A percentile compares a stretch with the other conserved stretches of the same genome.
These are phyloP conservation scores for Lolium perenne DNA, from an alignment of 176 grass and related monocot genomes.

Conservation along the genomic window DNA sequence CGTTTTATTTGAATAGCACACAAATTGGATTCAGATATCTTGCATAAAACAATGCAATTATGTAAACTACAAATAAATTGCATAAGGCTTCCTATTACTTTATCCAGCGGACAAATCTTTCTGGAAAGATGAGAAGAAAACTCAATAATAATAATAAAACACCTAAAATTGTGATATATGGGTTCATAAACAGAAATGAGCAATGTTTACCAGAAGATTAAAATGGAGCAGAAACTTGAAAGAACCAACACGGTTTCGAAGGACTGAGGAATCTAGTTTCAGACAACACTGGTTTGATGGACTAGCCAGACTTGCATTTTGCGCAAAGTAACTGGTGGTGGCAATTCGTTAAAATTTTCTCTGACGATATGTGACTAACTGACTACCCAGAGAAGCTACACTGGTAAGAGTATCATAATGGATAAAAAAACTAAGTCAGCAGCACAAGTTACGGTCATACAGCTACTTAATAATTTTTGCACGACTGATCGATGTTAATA, in stretches of 20 bases:
- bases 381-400: background rate
- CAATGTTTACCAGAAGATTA: background rate
- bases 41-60: background rate
- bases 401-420: background rate
- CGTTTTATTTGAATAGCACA: background rate
- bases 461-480: background rate
- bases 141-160: background rate
- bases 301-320: conserved; percentile 1
- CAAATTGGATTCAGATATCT: background rate
- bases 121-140: background rate
- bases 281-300: background rate
- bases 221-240: background rate
- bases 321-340: background rate
- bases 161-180: background rate
- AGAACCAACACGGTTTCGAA: background rate
- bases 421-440: background rate
- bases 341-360: background rate
- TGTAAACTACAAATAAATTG: background rate
- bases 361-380: background rate
- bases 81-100: background rate
- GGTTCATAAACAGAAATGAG: background rate
- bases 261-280: conserved; percentile 9
- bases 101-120: background rate
- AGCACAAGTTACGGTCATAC: background rate
- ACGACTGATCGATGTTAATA: background rate